Evolutionary conservation across 1,284 basidiomycete species (phyloP).

Genomic region (Peniophora sp.): DNA sequence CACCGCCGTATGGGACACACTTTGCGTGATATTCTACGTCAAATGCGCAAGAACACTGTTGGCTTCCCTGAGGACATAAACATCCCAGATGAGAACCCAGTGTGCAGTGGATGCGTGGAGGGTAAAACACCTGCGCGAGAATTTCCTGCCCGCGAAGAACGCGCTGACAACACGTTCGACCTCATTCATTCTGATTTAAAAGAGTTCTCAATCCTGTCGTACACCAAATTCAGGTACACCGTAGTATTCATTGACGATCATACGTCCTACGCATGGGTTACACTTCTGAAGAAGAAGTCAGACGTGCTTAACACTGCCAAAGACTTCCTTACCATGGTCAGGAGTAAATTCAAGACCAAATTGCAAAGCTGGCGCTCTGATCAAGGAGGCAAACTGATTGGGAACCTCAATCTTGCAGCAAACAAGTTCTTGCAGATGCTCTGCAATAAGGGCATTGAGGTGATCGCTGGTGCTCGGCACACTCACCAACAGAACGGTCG

Average conservation of each 20-base stretch:
- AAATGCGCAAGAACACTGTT: slow-evolving; percentile 4
- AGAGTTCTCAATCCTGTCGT: slow-evolving; percentile 12
- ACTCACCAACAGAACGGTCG: neutral
- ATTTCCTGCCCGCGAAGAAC: slow-evolving; percentile 7
- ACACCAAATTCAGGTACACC: slow-evolving; percentile 17
- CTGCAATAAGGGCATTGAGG: neutral
- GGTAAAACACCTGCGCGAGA: slow-evolving; percentile 8
- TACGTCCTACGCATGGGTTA: slow-evolving; percentile 9
- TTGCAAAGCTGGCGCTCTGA: neutral
- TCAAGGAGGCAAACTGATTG: neutral
- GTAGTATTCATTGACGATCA: slow-evolving; percentile 23
- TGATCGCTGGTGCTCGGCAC: neutral
- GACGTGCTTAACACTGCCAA: neutral
- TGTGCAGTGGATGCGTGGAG: slow-evolving; percentile 18
- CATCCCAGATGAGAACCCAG: slow-evolving; percentile 5
- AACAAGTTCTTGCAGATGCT: neutral
- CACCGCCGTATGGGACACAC: slow-evolving; percentile 1
- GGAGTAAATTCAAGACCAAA: neutral
- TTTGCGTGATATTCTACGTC: slow-evolving; percentile 5
- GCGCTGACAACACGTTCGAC: slow-evolving; percentile 12
- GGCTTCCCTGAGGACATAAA: slow-evolving; percentile 10
- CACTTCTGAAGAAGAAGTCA: neutral
- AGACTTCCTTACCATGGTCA: neutral
- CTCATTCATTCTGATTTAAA: slow-evolving; percentile 19
- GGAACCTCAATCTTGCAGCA: too few species aligned